Base-by-base conservation (phyloP, 1,284 basidiomycete species). In the Quambalaria eucalypti region DNA sequence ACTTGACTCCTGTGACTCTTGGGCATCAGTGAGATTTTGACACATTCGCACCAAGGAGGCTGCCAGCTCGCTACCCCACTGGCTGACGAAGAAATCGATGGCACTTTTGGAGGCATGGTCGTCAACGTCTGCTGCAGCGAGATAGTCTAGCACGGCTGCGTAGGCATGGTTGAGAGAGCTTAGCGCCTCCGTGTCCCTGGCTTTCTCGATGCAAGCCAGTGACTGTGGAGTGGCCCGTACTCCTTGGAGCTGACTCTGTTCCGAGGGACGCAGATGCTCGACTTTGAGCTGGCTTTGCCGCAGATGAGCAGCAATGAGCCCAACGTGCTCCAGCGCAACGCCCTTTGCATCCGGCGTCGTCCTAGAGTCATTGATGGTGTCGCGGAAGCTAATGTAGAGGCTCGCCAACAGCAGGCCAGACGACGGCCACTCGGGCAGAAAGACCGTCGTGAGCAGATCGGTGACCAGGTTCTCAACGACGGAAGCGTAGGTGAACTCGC, bases 371-470 rank as follows among this genome's bases (percentile, higher is more conserved):
- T 90, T 87, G 19, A 73, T 55, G 10, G 50, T 54, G n/a, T 47
- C 50, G 26, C 55, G 50, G 50, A 74, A 69, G 2, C 57, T 53
- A 10, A 60, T 55, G 51, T 65, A 70, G 52, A 74, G 62, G 23
- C 64, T 58, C 42, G 66, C 62, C 19, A 74, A 55, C 44, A 95
- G 80, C 21, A 95, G 76, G 38, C 85, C 82, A 1, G 93, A 88
- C 6, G 88, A 92, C 0, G 95, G 93, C 91, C 92, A 98, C 74
- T 98, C 93, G 0, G 93, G 91, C 81, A 88, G 87, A 71, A 88
- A 92, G 3, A 96, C 78, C 3, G 93, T 90, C 14, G 82, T 81
- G n/a, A 97, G 80, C 16, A 96, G 79, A 70, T 98, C 93, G 4
- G 84, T 83, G 30, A 97, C 84, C 12, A 97, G 80, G 60, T 87